Conservation (phyloP, 495 filamentous ascomycete species). For the Xylaria acuta region DNA sequence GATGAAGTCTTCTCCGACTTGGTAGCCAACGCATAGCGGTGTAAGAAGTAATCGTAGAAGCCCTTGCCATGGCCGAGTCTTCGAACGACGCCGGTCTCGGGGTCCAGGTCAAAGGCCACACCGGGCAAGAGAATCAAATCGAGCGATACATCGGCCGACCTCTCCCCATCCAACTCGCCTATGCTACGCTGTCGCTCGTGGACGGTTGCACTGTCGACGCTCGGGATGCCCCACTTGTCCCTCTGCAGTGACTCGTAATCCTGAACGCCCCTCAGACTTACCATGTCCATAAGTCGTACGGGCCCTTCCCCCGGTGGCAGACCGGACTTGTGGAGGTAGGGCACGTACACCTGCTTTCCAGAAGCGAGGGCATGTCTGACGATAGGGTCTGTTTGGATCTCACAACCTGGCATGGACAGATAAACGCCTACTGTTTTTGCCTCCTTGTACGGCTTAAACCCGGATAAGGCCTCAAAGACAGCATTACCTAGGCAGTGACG, state of each 20-base stretch:
- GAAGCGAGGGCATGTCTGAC: constrained; percentile 77
- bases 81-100: constrained; percentile 57
- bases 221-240: constrained; percentile 94
- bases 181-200: constrained; percentile 71
- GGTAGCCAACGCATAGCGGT: constrained; percentile 64
- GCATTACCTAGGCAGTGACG: constrained; percentile 56
- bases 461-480: constrained; percentile 63
- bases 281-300: constrained; percentile 88
- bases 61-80: constrained; percentile 94
- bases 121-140: constrained; percentile 94
- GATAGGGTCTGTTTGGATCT: constrained; percentile 80
- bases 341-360: constrained; percentile 89
- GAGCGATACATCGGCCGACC: constrained; percentile 58
- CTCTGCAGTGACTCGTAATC: constrained; percentile 78
- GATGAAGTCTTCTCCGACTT: constrained; percentile 46
- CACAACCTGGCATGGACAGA: constrained; percentile 86
- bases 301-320: constrained; percentile 51
- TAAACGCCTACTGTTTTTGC: constrained; percentile 83
- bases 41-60: constrained; percentile 93
- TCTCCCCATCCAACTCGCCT: constrained; percentile 56
- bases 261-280: constrained; percentile 69
- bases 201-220: constrained; percentile 67
- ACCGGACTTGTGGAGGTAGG: constrained; percentile 75
- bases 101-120: constrained; percentile 81
- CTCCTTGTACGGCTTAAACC: constrained; percentile 63